A percentile compares a stretch with the other conserved stretches of the same genome.
Conservation (phyloP, 2,329 filamentous ascomycete species). For the Epichloe festucae region DNA sequence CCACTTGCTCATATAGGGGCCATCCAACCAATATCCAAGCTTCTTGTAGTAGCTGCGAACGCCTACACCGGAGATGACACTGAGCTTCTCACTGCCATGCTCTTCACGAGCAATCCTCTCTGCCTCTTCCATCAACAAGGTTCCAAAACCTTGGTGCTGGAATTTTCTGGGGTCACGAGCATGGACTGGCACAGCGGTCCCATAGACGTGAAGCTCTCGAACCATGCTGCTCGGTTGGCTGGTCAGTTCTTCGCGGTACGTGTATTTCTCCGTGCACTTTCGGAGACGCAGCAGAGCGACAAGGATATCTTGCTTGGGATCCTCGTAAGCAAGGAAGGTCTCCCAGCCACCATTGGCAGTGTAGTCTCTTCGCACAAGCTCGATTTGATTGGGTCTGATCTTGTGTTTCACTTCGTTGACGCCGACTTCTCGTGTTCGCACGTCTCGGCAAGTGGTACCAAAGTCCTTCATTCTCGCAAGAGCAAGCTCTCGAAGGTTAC, state of each 20-base stretch:
- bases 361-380: slow-evolving; percentile 89
- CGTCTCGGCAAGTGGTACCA: slow-evolving; percentile 90
- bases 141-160: slow-evolving; percentile 96
- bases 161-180: slow-evolving; percentile 92
- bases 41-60: slow-evolving; percentile 91
- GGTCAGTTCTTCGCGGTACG: slow-evolving; percentile 76
- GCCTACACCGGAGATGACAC: slow-evolving; percentile 94
- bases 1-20: slow-evolving; percentile 68
- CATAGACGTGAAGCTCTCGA: slow-evolving; percentile 91
- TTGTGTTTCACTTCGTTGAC: slow-evolving; percentile 99
- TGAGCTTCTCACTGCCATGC: slow-evolving; percentile 87
- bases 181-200: slow-evolving; percentile 93
- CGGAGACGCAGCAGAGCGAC: slow-evolving; percentile 80
- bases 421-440: slow-evolving; percentile 89
- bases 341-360: slow-evolving; percentile 95
- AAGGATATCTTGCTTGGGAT: slow-evolving; percentile 95
- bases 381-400: slow-evolving; percentile 89
- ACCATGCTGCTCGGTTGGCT: slow-evolving; percentile 85
- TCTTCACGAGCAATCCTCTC: slow-evolving; percentile 90
- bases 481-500: slow-evolving; percentile 85
- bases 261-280: slow-evolving; percentile 85
- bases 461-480: slow-evolving; percentile 99
- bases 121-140: slow-evolving; percentile 92
- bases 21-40: slow-evolving; percentile 86
- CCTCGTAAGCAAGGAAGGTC: slow-evolving; percentile 94